Base-by-base conservation (phyloP, 2,329 filamentous ascomycete genomes). In the Balansia obtecta region DNA sequence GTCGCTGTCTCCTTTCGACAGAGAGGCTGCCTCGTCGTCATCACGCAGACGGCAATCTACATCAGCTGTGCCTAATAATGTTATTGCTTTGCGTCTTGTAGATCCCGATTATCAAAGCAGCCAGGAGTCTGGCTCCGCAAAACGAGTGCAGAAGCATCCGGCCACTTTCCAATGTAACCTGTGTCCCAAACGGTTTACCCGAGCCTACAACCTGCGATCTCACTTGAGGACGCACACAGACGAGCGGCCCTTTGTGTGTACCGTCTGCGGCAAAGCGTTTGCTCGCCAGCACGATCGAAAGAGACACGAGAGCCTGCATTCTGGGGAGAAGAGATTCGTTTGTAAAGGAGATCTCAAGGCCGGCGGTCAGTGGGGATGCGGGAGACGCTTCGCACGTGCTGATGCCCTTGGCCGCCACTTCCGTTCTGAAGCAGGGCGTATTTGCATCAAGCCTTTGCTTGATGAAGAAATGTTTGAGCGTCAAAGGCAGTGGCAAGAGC, bases 321-420 rank as follows among this genome's bases (percentile, higher is more conserved):
- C 88, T 0, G 93, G 93, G 41, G 93, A 98, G 71, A 98, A 97
- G 79, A 97, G 95, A 63, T 98, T 97, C 64, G 87, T 97, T 8
- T 98, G 93, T 69, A 89, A 88, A 58, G 93, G 93, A 49, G 86
- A 90, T 52, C 80, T 98, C 46, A 90, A 91, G 57, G 81, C 81
- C 2, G 83, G 84, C 45, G 84, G 84, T 5, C 81, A 86, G 56
- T 98, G 93, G 93, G 93, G 93, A 18, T 98, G 93, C 58, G 88
- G 88, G 3, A 80, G 93, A 54, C 80, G 90, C 10, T 98, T 98
- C 66, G 93, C 93, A 15, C 87, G 93, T 58, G 93, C 93, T 5
- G 93, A 98, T 71, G 93, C 93, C 5, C 75, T 98, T 2, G 93
- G 93, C 2, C 80, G 90, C 11, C 93, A 96, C 69, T 98, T 98